phyloP scores from a whole-genome alignment of 2,329 filamentous ascomycete species.

The Alternaria brassicicola region DNA sequence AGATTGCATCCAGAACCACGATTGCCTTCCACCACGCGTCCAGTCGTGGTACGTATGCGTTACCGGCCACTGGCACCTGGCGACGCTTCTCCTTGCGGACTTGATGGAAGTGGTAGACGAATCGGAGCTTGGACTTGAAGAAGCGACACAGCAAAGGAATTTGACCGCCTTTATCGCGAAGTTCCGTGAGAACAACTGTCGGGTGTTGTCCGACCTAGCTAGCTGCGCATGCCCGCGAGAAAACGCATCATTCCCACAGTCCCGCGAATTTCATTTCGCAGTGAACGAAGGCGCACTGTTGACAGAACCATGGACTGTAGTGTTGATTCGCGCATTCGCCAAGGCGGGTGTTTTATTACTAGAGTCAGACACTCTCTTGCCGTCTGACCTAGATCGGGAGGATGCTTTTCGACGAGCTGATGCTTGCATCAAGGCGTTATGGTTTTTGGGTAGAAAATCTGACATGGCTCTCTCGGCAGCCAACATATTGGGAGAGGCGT shows the following conservation, averaged over 20 bases:
- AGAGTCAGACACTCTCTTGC: slow-evolving; percentile 36
- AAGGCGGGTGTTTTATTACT: slow-evolving; percentile 55
- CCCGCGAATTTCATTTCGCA: slow-evolving; percentile 59
- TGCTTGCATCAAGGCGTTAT: slow-evolving; percentile 60
- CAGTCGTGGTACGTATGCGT: slow-evolving; percentile 67
- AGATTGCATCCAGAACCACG: slow-evolving; percentile 59
- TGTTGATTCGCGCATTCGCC: slow-evolving; percentile 61
- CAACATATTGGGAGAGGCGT: slow-evolving; percentile 44
- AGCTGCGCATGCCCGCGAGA: slow-evolving; percentile 51
- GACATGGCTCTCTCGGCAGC: slow-evolving; percentile 57
- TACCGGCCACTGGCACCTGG: slow-evolving; percentile 64
- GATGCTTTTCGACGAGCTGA: slow-evolving; percentile 51
- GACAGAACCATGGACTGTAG: slow-evolving; percentile 65
- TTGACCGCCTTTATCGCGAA: slow-evolving; percentile 45
- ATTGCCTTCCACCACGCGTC: slow-evolving; percentile 58
- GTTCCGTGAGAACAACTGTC: slow-evolving; percentile 54
- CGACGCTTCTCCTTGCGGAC: slow-evolving; percentile 61
- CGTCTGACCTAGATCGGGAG: slow-evolving; percentile 17
- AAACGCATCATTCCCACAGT: slow-evolving; percentile 36
- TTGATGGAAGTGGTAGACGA: slow-evolving; percentile 59
- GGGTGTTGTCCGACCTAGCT: slow-evolving; percentile 58
- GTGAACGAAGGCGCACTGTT: slow-evolving; percentile 62
- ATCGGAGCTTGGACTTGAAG: slow-evolving; percentile 30
- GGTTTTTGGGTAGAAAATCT: slow-evolving; percentile 62
- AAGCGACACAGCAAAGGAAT: slow-evolving; percentile 32